Evolutionary conservation across 2,329 filamentous ascomycete genomes (phyloP), one percentile per base, ranked within the genome.

Genomic region (Hymenoscyphus scutula): DNA sequence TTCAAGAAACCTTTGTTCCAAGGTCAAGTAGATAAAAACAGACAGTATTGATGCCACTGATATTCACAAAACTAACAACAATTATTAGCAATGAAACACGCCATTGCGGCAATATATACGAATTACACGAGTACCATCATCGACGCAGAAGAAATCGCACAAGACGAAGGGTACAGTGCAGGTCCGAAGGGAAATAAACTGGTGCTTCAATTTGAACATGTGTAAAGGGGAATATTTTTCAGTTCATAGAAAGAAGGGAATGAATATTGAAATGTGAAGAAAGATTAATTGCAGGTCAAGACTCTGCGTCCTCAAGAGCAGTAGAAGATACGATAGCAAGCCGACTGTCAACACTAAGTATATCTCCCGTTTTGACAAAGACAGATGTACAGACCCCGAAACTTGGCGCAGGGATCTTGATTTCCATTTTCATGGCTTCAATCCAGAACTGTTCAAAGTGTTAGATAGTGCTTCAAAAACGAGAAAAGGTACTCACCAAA

Each of bases 41-140:
- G n/a, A n/a, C n/a, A n/a, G n/a, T n/a, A n/a, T n/a, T n/a, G n/a
- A n/a, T n/a, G n/a, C n/a, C n/a, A n/a, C n/a, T n/a, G n/a, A n/a
- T n/a, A n/a, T n/a, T 6, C 15, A 41, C 15, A 17, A n/a, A 19
- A 41, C 38, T 41, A 41, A 41, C n/a, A 5, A 19, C 5, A 6
- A n/a, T 17, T 0, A 41, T 5, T 45, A 45, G 41, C 19, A 19
- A 90, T 92, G 78, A 92, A 92, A 75, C 79, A 89, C 54, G 83
- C 88, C 5, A 77, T 89, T 30, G 88, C 88, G 0, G 83, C 84
- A 1, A 84, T 95, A 4, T 94, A 92, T 73, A 83, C 84, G 2
- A 89, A 87, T 61, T 90, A 84, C 71, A 81, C 74, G 5, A 88
- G 83, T 0, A 73, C 79, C 3, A 79, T 90, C 57, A 79, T 89